Evolutionary conservation across 2,329 filamentous ascomycete genomes (phyloP), one percentile per base, ranked within the genome.

Genomic region (Teratosphaeria pseudoeucalypti): DNA sequence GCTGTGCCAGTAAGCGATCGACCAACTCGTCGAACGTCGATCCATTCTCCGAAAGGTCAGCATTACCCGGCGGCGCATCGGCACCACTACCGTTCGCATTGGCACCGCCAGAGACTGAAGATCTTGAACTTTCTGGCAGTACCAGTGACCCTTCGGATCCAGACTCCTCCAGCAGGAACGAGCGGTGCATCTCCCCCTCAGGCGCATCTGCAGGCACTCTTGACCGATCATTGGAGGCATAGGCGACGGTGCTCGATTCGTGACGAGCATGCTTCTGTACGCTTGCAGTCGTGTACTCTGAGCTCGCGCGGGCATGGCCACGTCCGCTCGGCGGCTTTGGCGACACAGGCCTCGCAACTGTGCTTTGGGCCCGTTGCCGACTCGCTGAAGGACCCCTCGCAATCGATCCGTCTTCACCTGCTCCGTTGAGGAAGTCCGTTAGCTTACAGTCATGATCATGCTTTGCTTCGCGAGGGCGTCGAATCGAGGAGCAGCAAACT

Each of bases 1-100:
- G 89, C 62, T 89, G 83, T 0, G 86, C 82, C 27, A 97, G 80
- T 49, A 99, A 81, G n/a, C 91, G 87, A 73, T 96, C 90, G 23
- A 97, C 90, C 4, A 81, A 72, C 60, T 79, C 76, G 56, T 80
- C 77, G 57, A 80, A 80, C 0, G 76, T 77, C 61, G 83, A 81
- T 23, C 82, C 78, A 59, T 75, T 81, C 57, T 90, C 86, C 47
- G 75, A 73, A 1, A 76, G 16, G 9, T 49, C 16, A 49, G 6
- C n/a, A 19, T 19, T n/a, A 19, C 43, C 43, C 6, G 16, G 19
- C 6, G 16, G 3, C 19, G 19, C n/a, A 49, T 49, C 16, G 2
- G 43, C 19, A 19, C 43, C 43, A 49, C 19, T 49, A n/a, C 16
- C 19, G 23, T 10, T 49, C 19, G 16, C 43, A 49, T 19, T 19